Percentiles rank a stretch among this genome's conserved stretches.
These are phyloP conservation scores for Kewa caespitosa DNA, from an alignment of 179 eudicot species.

Conservation along the genomic window DNA sequence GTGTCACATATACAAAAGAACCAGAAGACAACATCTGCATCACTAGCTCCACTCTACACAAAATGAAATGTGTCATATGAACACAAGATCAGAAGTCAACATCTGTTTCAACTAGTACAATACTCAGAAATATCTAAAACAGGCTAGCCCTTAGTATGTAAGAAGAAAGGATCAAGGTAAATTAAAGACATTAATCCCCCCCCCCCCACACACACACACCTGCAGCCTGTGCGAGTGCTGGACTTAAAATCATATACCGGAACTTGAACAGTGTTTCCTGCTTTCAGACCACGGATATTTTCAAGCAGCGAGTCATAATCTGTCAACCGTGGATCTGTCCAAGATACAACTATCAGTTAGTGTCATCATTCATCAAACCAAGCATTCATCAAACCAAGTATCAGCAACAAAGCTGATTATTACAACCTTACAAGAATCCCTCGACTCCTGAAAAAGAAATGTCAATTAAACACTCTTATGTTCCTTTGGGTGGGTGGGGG, in stretches of 20 bases:
- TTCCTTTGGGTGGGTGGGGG: neutral
- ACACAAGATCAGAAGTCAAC: neutral
- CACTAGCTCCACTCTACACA: neutral
- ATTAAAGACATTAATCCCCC: no score
- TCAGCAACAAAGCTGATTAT: neutral
- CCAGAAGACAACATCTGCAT: neutral
- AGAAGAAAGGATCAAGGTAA: neutral
- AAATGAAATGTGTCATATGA: neutral
- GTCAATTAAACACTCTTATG: neutral
- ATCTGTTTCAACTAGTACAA: neutral
- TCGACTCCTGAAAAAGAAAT: no score
- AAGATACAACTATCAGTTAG: constrained; percentile 21
- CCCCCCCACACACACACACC: no score
- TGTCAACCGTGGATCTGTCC: constrained; percentile 90
- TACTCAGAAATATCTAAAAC: neutral
- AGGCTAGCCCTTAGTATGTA: neutral
- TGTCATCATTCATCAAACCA: constrained; percentile 15
- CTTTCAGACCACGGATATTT: constrained; percentile 69
- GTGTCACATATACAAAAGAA: neutral
- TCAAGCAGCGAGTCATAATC: constrained; percentile 91
- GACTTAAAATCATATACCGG: constrained; percentile 92
- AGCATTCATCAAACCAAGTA: neutral
- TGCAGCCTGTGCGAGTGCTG: constrained; percentile 87
- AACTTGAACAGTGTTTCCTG: constrained; percentile 75
- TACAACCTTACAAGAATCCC: neutral